These are phyloP conservation scores for Vaccinium myrtillus DNA, from an alignment of 148 eudicot species.

Conservation along the genomic window DNA sequence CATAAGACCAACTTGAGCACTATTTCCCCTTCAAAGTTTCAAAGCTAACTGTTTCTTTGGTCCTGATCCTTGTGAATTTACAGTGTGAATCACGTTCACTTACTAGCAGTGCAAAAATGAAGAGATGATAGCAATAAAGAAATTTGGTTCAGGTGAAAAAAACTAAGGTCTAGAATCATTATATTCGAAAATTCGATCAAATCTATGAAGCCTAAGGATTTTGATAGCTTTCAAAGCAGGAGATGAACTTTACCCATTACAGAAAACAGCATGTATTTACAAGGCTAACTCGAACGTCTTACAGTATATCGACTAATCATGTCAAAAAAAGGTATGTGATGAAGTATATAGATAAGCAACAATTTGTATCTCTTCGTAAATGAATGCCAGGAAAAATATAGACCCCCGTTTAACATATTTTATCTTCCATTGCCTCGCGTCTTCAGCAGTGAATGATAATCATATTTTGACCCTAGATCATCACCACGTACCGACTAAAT, in stretches of 20 bases:
- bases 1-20: no score
- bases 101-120: no score
- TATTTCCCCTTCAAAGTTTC: no score
- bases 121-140: no score
- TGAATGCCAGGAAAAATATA: slow-evolving; percentile 2
- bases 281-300: not conserved
- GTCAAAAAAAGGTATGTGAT: not conserved
- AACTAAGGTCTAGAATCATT: not conserved
- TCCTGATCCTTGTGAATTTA: no score
- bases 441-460: slow-evolving; percentile 6
- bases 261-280: slow-evolving; percentile 12
- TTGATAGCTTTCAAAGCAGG: not conserved
- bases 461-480: not conserved
- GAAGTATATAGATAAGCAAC: slow-evolving; percentile 8
- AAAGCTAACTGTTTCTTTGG: no score
- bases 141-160: not conserved
- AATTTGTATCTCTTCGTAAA: not conserved
- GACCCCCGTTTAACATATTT: slow-evolving; percentile 20
- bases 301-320: not conserved
- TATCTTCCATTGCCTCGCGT: not conserved
- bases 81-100: no score
- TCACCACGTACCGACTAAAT: slow-evolving; percentile 9
- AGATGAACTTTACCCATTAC: not conserved
- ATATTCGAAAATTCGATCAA: no score
- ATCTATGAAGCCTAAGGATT: not conserved